A percentile compares a stretch with the other conserved stretches of the same genome.
These are phyloP conservation scores for Mimosa bimucronata DNA, from an alignment of 306 rosid genomes.

Conservation along the genomic window DNA sequence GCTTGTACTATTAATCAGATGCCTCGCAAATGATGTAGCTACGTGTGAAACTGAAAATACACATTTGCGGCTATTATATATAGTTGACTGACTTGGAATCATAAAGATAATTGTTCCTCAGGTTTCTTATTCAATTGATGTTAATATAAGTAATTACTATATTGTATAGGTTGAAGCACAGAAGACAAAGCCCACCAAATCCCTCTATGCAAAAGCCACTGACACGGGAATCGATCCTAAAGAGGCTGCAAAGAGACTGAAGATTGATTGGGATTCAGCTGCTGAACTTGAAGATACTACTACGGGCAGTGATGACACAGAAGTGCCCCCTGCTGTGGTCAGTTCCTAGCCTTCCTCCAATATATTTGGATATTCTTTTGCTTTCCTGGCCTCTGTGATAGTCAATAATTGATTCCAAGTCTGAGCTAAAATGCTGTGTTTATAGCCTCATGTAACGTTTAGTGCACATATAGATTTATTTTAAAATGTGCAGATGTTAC, in stretches of 20 bases:
- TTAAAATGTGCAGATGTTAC: neutral
- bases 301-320: slow-evolving; percentile 53
- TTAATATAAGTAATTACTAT: neutral
- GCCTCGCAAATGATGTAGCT: neutral
- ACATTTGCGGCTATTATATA: neutral
- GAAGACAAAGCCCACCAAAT: slow-evolving; percentile 78
- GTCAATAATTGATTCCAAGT: neutral
- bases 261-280: slow-evolving; percentile 92
- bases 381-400: slow-evolving; percentile 19
- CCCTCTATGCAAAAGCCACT: slow-evolving; percentile 84
- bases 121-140: slow-evolving; percentile 5
- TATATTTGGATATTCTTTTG: slow-evolving; percentile 19
- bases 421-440: slow-evolving; percentile 16
- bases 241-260: slow-evolving; percentile 81
- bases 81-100: neutral
- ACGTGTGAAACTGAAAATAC: neutral
- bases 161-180: slow-evolving; percentile 56
- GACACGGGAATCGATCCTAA: slow-evolving; percentile 86
- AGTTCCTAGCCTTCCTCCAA: slow-evolving; percentile 46
- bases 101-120: slow-evolving; percentile 9
- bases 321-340: slow-evolving; percentile 87
- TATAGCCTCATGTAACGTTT: slow-evolving; percentile 18
- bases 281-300: slow-evolving; percentile 78
- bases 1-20: neutral
- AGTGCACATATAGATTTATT: neutral